phyloP scores from a whole-genome alignment of 2,329 filamentous ascomycete genomes.

The Ophiocordyceps sinensis region DNA sequence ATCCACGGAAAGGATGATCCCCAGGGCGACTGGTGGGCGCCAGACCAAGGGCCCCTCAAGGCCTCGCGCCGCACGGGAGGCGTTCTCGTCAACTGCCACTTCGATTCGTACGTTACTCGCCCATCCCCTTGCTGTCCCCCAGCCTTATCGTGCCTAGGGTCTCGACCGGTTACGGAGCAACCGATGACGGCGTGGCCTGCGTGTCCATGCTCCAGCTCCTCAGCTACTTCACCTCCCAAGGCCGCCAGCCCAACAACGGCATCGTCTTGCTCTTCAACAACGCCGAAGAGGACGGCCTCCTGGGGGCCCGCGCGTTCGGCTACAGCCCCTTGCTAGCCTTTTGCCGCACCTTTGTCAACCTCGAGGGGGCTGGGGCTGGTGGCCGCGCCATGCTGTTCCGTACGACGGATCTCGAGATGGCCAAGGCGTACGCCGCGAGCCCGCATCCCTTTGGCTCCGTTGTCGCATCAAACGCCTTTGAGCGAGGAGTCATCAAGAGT shows the following conservation, averaged over 20 bases:
- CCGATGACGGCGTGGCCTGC: slow-evolving; percentile 84
- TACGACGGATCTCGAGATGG: slow-evolving; percentile 75
- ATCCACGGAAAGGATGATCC: slow-evolving; percentile 70
- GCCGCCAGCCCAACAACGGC: slow-evolving; percentile 61
- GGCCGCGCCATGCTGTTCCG: slow-evolving; percentile 80
- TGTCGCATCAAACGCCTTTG: slow-evolving; percentile 72
- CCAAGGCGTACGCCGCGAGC: slow-evolving; percentile 57
- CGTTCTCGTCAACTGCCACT: slow-evolving; percentile 88
- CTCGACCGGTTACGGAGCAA: slow-evolving; percentile 81
- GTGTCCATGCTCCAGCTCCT: slow-evolving; percentile 77
- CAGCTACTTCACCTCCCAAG: slow-evolving; percentile 64
- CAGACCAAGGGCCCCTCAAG: slow-evolving; percentile 20
- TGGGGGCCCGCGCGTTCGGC: slow-evolving; percentile 74
- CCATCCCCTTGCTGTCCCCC: slow-evolving; percentile 2
- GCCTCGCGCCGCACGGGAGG: slow-evolving; percentile 49
- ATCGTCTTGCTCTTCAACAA: slow-evolving; percentile 86
- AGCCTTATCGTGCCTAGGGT: slow-evolving; percentile 38
- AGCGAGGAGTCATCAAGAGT: slow-evolving; percentile 62
- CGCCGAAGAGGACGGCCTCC: slow-evolving; percentile 83
- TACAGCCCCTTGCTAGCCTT: slow-evolving; percentile 70
- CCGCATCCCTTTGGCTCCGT: slow-evolving; percentile 73
- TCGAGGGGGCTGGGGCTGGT: slow-evolving; percentile 88
- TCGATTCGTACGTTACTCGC: slow-evolving; percentile 45
- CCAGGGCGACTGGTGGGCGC: slow-evolving; percentile 58
- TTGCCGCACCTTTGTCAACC: slow-evolving; percentile 78